Conservation (phyloP, 2,329 filamentous ascomycete species). For the Trichophyton simii region DNA sequence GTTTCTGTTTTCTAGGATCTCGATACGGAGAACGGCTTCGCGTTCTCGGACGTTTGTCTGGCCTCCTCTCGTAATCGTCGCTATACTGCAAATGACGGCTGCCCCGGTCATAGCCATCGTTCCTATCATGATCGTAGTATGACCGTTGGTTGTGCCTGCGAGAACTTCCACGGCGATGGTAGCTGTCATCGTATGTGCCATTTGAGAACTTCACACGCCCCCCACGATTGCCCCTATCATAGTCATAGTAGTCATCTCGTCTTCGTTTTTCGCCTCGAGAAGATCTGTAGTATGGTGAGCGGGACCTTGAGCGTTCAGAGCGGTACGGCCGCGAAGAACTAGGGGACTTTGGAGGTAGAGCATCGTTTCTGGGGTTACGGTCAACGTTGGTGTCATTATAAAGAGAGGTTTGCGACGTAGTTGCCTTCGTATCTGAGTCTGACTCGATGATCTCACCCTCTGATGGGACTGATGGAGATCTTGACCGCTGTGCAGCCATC, state of each 20-base stretch:
- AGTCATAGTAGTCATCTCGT: conserved; percentile 24
- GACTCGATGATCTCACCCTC: conserved; percentile 79
- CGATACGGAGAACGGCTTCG: conserved; percentile 39
- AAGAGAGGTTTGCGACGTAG: conserved; percentile 61
- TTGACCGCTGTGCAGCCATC: conserved; percentile 39
- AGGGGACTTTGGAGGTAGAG: conserved; percentile 36
- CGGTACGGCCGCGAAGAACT: conserved; percentile 47
- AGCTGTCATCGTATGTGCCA: conserved; percentile 29
- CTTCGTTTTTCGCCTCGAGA: conserved; percentile 32
- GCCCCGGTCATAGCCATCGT: conserved; percentile 24
- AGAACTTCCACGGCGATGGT: conserved; percentile 29
- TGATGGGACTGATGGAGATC: conserved; percentile 54
- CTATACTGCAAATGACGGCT: conserved; percentile 35
- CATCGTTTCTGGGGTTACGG: conserved; percentile 71
- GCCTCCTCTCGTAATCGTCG: conserved; percentile 37
- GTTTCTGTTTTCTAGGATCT: conserved; percentile 27
- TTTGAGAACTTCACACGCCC: conserved; percentile 22
- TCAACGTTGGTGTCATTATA: conserved; percentile 78
- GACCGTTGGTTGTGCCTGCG: conserved; percentile 26
- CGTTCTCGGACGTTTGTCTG: conserved; percentile 46
- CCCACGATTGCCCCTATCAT: conserved; percentile 24
- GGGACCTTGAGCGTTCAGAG: conserved; percentile 44
- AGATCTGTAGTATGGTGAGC: conserved; percentile 30
- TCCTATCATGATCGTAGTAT: conserved; percentile 43
- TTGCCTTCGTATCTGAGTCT: conserved; percentile 67